Base-by-base conservation (phyloP, 2,329 filamentous ascomycete genomes). In the Penicillium expansum region DNA sequence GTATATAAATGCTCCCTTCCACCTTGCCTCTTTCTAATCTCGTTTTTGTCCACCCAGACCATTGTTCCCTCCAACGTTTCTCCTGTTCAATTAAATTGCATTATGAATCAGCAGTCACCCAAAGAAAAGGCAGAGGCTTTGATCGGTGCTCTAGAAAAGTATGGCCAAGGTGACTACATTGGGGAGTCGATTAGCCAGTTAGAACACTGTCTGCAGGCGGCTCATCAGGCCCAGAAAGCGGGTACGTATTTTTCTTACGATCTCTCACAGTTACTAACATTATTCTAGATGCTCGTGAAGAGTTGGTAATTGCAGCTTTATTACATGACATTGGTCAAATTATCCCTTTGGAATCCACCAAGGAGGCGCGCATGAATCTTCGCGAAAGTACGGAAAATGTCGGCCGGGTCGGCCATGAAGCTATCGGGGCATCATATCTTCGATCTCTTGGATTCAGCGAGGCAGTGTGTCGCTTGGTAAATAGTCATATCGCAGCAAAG, bases 281-380 rank as follows among this genome's bases (percentile, higher is more conserved):
- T 43, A 9, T 22, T 13, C 2, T 32, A 70, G 68, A 61, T 14
- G 63, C 64, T 10, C 51, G 54, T 7, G 58, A 60, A 11, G 60
- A 69, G 7, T 69, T 71, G 3, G 60, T 76, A 4, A 64, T 75
- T 24, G 76, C 74, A 0, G 72, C 75, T 8, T 62, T 78, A 10
- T 66, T 78, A 5, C 76, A 78, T 57, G 76, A 79, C 50, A 73
- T 77, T 47, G 76, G 76, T 16, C 74, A 76, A 27, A 75, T 77
- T 54, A 70, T 77, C 14, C 76, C 75, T 3, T 42, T 74, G 1
- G 62, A 66, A 56, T 65, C 56, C 27, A 69, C 58, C 22, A 69
- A 62, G 29, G 73, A 68, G 53, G 59, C 60, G 8, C 61, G 68
- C 3, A 69, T 70, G 68, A 63, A 67, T 22, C 60, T 72, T 33